A percentile compares a stretch with the other conserved stretches of the same genome.
These are phyloP conservation scores for Entophlyctis luteolus DNA, from an alignment of 192 early-diverging fungal genomes.

Conservation along the genomic window DNA sequence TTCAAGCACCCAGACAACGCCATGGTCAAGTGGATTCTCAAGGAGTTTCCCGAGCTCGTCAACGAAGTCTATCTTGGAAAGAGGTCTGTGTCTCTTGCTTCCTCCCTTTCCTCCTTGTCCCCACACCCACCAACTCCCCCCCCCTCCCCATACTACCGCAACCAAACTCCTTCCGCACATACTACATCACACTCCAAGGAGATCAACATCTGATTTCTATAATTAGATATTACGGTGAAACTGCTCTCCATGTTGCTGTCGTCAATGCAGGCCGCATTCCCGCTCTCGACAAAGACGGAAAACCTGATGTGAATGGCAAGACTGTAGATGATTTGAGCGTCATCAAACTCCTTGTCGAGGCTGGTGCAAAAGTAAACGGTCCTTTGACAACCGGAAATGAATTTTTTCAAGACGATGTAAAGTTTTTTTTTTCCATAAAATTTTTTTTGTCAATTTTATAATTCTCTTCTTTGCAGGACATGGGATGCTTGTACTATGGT, in stretches of 20 bases:
- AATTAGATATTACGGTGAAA: slow-evolving; percentile 16
- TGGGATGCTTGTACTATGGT: slow-evolving; percentile 13
- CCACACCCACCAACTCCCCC: not conserved
- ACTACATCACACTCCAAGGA: not conserved
- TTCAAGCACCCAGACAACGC: not conserved
- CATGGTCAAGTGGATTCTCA: slow-evolving; percentile 12
- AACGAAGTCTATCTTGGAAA: slow-evolving; percentile 15
- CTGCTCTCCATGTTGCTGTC: slow-evolving; percentile 22
- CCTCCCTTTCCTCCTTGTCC: not conserved
- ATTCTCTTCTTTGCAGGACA: not conserved
- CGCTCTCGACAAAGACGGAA: not conserved
- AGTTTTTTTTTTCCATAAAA: not conserved
- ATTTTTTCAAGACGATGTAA: slow-evolving; percentile 1
- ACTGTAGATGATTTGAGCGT: not conserved
- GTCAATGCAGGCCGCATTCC: not conserved
- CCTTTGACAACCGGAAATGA: slow-evolving; percentile 13
- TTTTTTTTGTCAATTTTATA: not conserved
- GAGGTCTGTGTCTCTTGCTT: not conserved
- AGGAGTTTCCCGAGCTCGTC: not conserved
- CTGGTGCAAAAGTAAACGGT: slow-evolving; percentile 9
- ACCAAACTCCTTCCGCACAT: not conserved
- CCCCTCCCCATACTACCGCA: not conserved
- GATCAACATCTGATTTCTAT: not conserved
- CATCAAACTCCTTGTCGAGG: slow-evolving; percentile 11
- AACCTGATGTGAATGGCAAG: no score